These are phyloP conservation scores for Chloranthus sessilifolius DNA, from an alignment of 164 flowering plant species.

Conservation along the genomic window DNA sequence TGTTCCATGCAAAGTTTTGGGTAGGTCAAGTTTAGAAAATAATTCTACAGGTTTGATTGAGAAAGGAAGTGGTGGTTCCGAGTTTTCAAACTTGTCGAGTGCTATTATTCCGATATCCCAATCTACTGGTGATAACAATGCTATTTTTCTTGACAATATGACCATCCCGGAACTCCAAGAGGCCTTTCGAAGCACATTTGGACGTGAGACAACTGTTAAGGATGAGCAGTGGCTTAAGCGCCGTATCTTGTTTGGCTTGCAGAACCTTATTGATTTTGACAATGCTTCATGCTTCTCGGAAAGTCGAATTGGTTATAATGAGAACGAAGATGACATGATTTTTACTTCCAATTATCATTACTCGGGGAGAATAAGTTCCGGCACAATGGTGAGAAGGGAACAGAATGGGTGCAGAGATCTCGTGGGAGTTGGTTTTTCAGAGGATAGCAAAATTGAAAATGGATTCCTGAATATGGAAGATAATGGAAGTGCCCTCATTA, in stretches of 20 bases:
- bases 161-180: constrained; percentile 22
- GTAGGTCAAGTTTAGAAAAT: constrained; percentile 25
- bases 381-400: constrained; percentile 5
- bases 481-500: constrained; percentile 7
- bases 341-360: constrained; percentile 12
- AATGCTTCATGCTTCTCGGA: constrained; percentile 20
- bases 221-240: constrained; percentile 29
- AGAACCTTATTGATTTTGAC: constrained; percentile 19
- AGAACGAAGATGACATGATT: constrained; percentile 14
- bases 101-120: constrained; percentile 23
- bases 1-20: constrained; percentile 26
- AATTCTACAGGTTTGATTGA: constrained; percentile 33
- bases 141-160: constrained; percentile 18
- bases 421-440: constrained; percentile 13
- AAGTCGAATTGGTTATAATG: constrained; percentile 16
- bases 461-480: constrained; percentile 13
- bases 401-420: constrained; percentile 4
- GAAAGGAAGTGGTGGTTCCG: constrained; percentile 23
- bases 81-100: constrained; percentile 30
- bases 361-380: constrained; percentile 6
- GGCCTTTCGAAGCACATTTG: constrained; percentile 24
- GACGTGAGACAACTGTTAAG: constrained; percentile 17
- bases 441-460: constrained; percentile 12
- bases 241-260: constrained; percentile 21
- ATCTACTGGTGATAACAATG: constrained; percentile 17